Evolutionary conservation across 2,329 filamentous ascomycete species (phyloP).

Genomic region (Xylaria sp.): DNA sequence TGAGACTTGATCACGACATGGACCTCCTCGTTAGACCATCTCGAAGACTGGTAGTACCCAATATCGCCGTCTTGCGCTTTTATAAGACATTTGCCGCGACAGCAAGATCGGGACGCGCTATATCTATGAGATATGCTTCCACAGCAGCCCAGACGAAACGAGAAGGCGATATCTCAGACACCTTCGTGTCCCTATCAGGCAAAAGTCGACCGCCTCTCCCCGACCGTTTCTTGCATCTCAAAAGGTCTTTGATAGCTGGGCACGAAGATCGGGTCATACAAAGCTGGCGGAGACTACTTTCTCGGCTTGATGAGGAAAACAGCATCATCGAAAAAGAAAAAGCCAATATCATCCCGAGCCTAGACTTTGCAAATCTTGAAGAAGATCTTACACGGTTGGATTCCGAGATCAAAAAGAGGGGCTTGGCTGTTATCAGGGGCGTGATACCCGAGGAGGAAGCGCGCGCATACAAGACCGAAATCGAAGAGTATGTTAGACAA

Average conservation of each 20-base stretch:
- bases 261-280: slow-evolving; percentile 43
- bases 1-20: not conserved
- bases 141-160: slow-evolving; percentile 37
- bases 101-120: slow-evolving; percentile 5
- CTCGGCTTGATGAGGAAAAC: slow-evolving; percentile 42
- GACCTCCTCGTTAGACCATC: not conserved
- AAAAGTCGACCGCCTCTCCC: slow-evolving; percentile 43
- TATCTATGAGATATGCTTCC: slow-evolving; percentile 16
- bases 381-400: slow-evolving; percentile 33
- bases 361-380: slow-evolving; percentile 44
- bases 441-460: slow-evolving; percentile 61
- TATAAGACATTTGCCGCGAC: slow-evolving; percentile 1
- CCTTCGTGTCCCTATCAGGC: slow-evolving; percentile 56
- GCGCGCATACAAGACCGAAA: slow-evolving; percentile 57
- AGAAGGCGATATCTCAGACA: slow-evolving; percentile 58
- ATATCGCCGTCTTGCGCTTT: slow-evolving; percentile 7
- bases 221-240: slow-evolving; percentile 51
- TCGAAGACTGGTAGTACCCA: not conserved
- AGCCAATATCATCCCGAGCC: slow-evolving; percentile 46
- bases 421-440: slow-evolving; percentile 58
- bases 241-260: slow-evolving; percentile 46
- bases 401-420: slow-evolving; percentile 54
- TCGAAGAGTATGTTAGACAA: slow-evolving; percentile 58
- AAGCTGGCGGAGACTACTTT: slow-evolving; percentile 47
- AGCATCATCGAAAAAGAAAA: slow-evolving; percentile 41